Conservation (phyloP, 1,284 basidiomycete genomes). For the Macrocystidia cucumis region DNA sequence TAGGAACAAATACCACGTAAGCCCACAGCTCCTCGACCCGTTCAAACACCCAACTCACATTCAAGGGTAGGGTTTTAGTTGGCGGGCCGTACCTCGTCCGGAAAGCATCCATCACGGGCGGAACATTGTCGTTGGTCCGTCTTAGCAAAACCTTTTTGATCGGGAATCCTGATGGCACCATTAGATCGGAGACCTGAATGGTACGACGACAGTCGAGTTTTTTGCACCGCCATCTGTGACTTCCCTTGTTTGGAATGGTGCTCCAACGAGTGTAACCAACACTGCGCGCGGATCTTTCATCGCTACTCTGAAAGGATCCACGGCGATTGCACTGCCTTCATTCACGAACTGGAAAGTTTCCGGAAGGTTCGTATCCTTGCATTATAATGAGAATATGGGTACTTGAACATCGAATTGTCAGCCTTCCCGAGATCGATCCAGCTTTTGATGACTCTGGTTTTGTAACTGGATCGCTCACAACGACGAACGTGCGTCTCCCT, state of each 20-base stretch:
- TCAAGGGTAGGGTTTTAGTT: slow-evolving; percentile 35
- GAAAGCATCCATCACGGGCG: slow-evolving; percentile 27
- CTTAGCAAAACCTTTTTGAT: slow-evolving; percentile 5
- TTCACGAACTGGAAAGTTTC: slow-evolving; percentile 38
- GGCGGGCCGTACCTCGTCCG: slow-evolving; percentile 44
- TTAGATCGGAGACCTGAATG: slow-evolving; percentile 35
- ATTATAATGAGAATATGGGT: neutral
- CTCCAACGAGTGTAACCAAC: slow-evolving; percentile 13
- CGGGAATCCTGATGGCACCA: neutral
- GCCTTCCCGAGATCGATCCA: slow-evolving; percentile 38
- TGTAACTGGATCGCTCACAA: slow-evolving; percentile 29
- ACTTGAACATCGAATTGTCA: slow-evolving; percentile 17
- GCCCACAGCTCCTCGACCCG: slow-evolving; percentile 2
- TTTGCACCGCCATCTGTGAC: slow-evolving; percentile 26
- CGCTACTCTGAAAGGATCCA: slow-evolving; percentile 14
- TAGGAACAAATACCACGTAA: slow-evolving; percentile 39
- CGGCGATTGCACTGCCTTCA: slow-evolving; percentile 18
- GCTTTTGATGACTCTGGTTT: slow-evolving; percentile 38
- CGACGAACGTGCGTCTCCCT: slow-evolving; percentile 37
- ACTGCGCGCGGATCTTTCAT: slow-evolving; percentile 24
- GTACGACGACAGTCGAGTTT: slow-evolving; percentile 29
- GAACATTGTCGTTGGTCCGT: slow-evolving; percentile 26
- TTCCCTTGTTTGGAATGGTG: slow-evolving; percentile 37
- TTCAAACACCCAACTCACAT: neutral
- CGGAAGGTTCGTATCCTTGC: slow-evolving; percentile 24